A percentile compares a stretch with the other conserved stretches of the same genome.
Evolutionary conservation across 2,329 filamentous ascomycete species (phyloP).

Genomic region (Apiospora pterosperma): DNA sequence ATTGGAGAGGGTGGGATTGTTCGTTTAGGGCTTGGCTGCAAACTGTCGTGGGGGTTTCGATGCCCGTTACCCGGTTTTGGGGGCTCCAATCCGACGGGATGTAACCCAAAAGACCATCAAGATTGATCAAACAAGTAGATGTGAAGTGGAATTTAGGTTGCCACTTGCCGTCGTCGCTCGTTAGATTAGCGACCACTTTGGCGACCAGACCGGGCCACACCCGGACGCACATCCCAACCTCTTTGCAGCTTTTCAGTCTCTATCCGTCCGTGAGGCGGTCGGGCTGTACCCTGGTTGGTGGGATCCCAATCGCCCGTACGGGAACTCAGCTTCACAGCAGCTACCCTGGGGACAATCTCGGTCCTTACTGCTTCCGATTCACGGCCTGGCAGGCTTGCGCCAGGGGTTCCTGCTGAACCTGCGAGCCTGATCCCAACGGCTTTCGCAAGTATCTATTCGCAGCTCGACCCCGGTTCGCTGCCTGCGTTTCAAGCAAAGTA

Average conservation of each 20-base stretch:
- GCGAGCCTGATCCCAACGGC: neutral
- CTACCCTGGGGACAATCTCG: too few species aligned
- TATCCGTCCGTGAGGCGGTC: neutral
- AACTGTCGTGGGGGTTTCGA: too few species aligned
- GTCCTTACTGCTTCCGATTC: too few species aligned
- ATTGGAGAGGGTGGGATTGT: too few species aligned
- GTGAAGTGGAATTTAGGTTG: neutral
- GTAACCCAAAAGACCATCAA: neutral
- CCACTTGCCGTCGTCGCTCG: neutral
- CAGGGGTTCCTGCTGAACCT: neutral
- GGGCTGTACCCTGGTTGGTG: slow-evolving; percentile 1
- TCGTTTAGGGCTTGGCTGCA: too few species aligned
- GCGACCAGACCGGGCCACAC: neutral
- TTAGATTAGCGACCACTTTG: neutral
- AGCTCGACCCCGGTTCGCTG: neutral
- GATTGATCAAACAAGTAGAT: too few species aligned
- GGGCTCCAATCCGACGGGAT: neutral
- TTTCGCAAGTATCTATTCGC: neutral
- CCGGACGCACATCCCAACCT: neutral
- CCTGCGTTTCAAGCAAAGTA: neutral
- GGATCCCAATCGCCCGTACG: neutral
- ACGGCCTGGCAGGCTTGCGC: too few species aligned
- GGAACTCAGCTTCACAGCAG: too few species aligned
- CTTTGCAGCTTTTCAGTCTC: neutral
- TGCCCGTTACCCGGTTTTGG: neutral